phyloP scores from a whole-genome alignment of 805 yeast genomes.

The Candida caryicola region DNA sequence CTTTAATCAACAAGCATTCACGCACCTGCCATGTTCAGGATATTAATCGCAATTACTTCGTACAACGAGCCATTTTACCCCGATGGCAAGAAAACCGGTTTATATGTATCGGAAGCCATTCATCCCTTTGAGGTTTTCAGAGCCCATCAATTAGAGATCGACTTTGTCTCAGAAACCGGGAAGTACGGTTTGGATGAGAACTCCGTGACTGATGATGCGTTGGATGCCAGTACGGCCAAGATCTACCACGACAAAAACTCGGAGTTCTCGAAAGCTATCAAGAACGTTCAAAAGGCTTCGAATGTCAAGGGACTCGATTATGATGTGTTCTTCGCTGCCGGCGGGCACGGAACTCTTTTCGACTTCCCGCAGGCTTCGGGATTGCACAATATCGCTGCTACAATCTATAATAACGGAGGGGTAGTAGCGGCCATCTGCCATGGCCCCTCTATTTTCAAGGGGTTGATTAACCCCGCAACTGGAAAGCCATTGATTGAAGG shows the following conservation, averaged over 20 bases:
- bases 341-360: conserved; percentile 61
- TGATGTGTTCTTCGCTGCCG: conserved; percentile 58
- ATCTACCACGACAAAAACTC: conserved; percentile 37
- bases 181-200: conserved; percentile 56
- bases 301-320: conserved; percentile 49
- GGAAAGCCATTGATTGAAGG: conserved; percentile 50
- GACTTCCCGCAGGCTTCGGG: conserved; percentile 54
- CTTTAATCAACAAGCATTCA: neutral
- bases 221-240: conserved; percentile 43
- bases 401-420: conserved; percentile 50
- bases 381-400: conserved; percentile 44
- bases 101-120: conserved; percentile 55
- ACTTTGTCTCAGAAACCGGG: conserved; percentile 59
- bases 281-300: conserved; percentile 43
- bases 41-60: conserved; percentile 9
- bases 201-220: conserved; percentile 40
- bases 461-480: conserved; percentile 38
- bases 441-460: conserved; percentile 60
- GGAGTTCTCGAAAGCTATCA: conserved; percentile 37
- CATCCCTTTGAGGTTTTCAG: conserved; percentile 55
- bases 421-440: conserved; percentile 66
- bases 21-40: conserved; percentile 7
- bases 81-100: conserved; percentile 61
- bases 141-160: conserved; percentile 50
- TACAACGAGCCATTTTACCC: conserved; percentile 45